These are phyloP conservation scores for Tetragonia tetragonoides DNA, from an alignment of 148 eudicot species.

Conservation along the genomic window DNA sequence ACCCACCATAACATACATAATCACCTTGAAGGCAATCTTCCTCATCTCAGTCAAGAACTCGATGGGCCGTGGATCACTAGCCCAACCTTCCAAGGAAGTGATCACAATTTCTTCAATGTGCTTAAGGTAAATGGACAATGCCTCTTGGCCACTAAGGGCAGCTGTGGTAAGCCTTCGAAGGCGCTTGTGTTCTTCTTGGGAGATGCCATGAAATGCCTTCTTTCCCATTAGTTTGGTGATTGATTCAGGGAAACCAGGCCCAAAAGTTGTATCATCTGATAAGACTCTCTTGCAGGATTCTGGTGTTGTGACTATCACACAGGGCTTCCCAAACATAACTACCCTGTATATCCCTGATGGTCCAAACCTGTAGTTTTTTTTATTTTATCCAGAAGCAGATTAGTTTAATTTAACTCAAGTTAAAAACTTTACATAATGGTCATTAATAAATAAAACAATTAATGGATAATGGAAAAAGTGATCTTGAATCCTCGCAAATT, in stretches of 20 bases:
- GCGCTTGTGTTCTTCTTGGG: conserved; percentile 36
- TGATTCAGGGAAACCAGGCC: conserved; percentile 43
- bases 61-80: conserved; percentile 24
- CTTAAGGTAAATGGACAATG: conserved; percentile 33
- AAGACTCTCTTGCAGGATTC: conserved; percentile 36
- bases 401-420: not conserved
- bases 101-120: conserved; percentile 30
- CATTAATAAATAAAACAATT: too few relatives aligned
- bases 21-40: conserved; percentile 45
- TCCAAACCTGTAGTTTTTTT: conserved; percentile 20
- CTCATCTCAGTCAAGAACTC: conserved; percentile 51
- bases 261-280: conserved; percentile 35
- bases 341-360: conserved; percentile 36
- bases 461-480: too few relatives aligned
- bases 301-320: conserved; percentile 42
- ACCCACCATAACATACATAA: conserved; percentile 50
- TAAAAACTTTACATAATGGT: too few relatives aligned
- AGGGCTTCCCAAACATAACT: conserved; percentile 37
- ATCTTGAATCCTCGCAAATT: too few relatives aligned
- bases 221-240: conserved; percentile 39
- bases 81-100: conserved; percentile 32
- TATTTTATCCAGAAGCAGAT: not conserved
- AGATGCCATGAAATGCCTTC: conserved; percentile 37
- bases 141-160: conserved; percentile 38
- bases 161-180: conserved; percentile 36